A percentile compares a stretch with the other conserved stretches of the same genome.
These are phyloP conservation scores for Fusarium verrucosum DNA, from an alignment of 2,329 filamentous ascomycete species.

Conservation along the genomic window DNA sequence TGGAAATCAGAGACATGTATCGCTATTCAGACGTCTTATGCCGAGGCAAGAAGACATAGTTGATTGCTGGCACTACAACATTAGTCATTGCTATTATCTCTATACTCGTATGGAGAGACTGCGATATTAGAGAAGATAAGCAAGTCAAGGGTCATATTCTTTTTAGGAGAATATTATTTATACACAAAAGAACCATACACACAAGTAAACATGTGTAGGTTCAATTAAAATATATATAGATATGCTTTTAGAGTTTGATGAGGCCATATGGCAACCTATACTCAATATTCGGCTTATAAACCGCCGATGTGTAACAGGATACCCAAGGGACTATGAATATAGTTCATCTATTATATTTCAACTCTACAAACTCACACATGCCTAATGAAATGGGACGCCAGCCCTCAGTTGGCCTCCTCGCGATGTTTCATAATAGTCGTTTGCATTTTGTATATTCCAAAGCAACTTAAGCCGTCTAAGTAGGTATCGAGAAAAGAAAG, in stretches of 20 bases:
- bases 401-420: background rate
- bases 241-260: no score
- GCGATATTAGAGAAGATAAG: background rate
- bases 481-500: background rate
- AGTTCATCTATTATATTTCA: background rate
- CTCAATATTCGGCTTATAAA: no score
- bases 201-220: no score
- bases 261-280: no score
- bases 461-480: background rate
- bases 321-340: background rate
- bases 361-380: background rate
- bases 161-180: no score
- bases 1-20: background rate
- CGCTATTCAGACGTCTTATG: background rate
- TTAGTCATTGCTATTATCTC: background rate
- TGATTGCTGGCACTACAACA: background rate
- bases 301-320: no score
- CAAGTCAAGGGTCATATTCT: conserved; percentile 2
- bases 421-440: background rate
- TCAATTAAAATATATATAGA: background rate
- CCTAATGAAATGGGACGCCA: background rate
- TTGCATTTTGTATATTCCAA: background rate
- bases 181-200: no score
- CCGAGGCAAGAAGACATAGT: conserved; percentile 1
- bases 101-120: background rate